phyloP scores from a whole-genome alignment of 2,329 filamentous ascomycete genomes.

The Colletotrichum tanaceti region DNA sequence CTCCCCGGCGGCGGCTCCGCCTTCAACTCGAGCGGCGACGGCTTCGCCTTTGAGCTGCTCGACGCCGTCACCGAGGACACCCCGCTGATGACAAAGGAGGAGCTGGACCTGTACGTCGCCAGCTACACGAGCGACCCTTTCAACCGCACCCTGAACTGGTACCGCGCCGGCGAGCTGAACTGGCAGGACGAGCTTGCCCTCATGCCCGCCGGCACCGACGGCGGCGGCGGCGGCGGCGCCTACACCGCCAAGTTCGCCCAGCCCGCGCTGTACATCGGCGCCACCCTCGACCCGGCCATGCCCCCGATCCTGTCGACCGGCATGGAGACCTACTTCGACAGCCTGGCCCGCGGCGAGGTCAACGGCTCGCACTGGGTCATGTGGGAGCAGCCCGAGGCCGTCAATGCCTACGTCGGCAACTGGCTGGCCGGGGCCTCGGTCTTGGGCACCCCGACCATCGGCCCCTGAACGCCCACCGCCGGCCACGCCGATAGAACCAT shows the following conservation, averaged over 20 bases:
- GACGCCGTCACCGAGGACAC: constrained; percentile 60
- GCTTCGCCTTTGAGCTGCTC: constrained; percentile 70
- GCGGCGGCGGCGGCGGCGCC: too few relatives aligned
- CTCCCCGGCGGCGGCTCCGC: constrained; percentile 62
- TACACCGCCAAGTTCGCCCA: constrained; percentile 57
- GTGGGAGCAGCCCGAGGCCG: constrained; percentile 73
- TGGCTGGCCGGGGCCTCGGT: constrained; percentile 29
- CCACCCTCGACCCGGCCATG: constrained; percentile 73
- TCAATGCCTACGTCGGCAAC: constrained; percentile 59
- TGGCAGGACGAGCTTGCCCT: constrained; percentile 77
- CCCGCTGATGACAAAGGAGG: constrained; percentile 71
- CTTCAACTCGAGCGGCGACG: constrained; percentile 66
- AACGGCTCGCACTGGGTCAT: constrained; percentile 79
- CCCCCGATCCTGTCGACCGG: constrained; percentile 72
- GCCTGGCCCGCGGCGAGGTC: constrained; percentile 70
- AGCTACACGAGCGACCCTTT: constrained; percentile 79
- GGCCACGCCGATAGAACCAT: too few relatives aligned
- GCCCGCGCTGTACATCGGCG: constrained; percentile 77
- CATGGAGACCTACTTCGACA: constrained; percentile 73
- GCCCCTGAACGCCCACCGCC: constrained; percentile 4
- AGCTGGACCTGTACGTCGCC: constrained; percentile 80
- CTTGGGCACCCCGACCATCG: constrained; percentile 19
- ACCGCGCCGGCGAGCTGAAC: constrained; percentile 79
- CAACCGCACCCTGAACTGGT: constrained; percentile 88
- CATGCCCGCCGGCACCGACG: constrained; percentile 57